Percentiles rank a stretch among this genome's conserved stretches.
These are phyloP conservation scores for Tephrocybe sp. DNA, from an alignment of 768 basidiomycete species.

Conservation along the genomic window DNA sequence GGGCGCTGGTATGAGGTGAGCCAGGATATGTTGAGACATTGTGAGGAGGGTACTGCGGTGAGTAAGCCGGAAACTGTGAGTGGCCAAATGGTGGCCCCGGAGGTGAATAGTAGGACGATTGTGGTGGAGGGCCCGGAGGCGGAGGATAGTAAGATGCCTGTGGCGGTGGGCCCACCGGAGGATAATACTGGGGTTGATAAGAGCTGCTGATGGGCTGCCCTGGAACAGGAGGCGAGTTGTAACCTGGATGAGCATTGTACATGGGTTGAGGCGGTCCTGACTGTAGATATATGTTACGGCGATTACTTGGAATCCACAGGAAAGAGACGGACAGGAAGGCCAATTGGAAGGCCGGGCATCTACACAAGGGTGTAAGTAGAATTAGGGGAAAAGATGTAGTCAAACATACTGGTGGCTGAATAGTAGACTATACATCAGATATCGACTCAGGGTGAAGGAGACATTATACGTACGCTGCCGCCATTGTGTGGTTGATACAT, in stretches of 20 bases:
- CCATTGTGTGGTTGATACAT: too few relatives aligned
- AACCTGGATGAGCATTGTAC: neutral
- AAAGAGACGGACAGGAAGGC: conserved; percentile 3
- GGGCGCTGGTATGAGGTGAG: conserved; percentile 1
- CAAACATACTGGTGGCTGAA: too few relatives aligned
- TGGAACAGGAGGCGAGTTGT: conserved; percentile 15
- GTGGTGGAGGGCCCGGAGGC: conserved; percentile 21
- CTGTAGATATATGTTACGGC: neutral
- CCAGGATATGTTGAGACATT: conserved; percentile 8
- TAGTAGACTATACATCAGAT: too few relatives aligned
- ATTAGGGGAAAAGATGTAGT: too few relatives aligned
- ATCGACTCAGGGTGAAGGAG: too few relatives aligned
- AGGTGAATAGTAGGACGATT: conserved; percentile 11
- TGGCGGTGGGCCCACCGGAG: neutral
- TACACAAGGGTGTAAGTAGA: too few relatives aligned
- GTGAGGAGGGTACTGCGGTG: conserved; percentile 4
- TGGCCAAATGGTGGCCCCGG: conserved; percentile 2
- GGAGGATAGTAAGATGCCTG: conserved; percentile 12
- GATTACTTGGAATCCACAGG: neutral
- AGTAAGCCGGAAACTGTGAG: conserved; percentile 1
- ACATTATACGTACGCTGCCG: too few relatives aligned
- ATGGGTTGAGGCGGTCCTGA: neutral
- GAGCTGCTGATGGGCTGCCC: conserved; percentile 12
- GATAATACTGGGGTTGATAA: conserved; percentile 8
- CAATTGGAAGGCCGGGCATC: conserved; percentile 6